Percentiles rank a stretch among this genome's conserved stretches.
Evolutionary conservation across 441 rosid genomes (phyloP).

Genomic region (Euphorbia corollata): DNA sequence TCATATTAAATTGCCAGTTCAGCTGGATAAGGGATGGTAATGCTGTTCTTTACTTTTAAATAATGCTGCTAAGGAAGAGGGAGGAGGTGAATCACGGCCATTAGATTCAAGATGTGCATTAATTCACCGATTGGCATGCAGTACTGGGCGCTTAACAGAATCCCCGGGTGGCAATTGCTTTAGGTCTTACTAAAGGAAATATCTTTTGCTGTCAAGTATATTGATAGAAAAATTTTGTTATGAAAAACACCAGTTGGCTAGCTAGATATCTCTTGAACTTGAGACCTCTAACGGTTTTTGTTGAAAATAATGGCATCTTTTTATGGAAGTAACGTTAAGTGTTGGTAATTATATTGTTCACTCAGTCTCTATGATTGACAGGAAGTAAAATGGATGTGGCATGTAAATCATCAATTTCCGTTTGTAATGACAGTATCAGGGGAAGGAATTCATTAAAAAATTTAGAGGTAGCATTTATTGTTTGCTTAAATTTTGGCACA

Average conservation of each 20-base stretch:
- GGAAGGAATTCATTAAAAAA: neutral
- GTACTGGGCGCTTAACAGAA: neutral
- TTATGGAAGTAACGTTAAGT: neutral
- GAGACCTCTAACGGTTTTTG: no score
- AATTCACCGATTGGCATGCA: neutral
- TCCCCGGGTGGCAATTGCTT: neutral
- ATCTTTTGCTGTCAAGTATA: neutral
- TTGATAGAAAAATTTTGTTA: neutral
- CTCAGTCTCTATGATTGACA: neutral
- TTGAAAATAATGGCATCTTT: neutral
- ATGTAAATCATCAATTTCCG: neutral
- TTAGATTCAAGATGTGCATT: neutral
- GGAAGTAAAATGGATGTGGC: neutral
- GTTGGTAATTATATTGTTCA: neutral
- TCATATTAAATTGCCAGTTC: neutral
- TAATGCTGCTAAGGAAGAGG: slow-evolving; percentile 1
- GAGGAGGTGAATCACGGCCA: neutral
- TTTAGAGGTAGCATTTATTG: neutral
- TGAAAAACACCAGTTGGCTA: neutral
- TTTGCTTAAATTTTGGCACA: neutral
- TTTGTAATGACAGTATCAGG: neutral
- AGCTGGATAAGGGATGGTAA: neutral
- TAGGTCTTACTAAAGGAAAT: neutral
- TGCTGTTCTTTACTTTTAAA: neutral
- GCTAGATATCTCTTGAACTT: neutral